A percentile compares a stretch with the other conserved stretches of the same genome.
Conservation (phyloP, 495 filamentous ascomycete genomes). For the Penicillium arizonense region DNA sequence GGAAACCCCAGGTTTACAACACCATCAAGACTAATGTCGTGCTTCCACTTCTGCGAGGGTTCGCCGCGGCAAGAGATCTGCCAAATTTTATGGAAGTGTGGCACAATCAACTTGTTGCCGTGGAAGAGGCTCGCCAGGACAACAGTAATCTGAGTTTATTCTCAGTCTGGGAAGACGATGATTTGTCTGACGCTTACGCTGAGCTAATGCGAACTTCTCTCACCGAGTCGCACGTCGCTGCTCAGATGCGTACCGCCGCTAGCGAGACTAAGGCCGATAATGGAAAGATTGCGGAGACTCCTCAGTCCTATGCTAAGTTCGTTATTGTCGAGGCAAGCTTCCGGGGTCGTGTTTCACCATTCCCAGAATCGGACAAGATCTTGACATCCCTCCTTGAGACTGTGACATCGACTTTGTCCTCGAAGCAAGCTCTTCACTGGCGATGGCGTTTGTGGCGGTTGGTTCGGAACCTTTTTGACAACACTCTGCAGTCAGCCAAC, state of each 20-base stretch:
- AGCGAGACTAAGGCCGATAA: constrained; percentile 25
- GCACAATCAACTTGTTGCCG: constrained; percentile 55
- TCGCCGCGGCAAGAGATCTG: constrained; percentile 63
- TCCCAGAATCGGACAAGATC: constrained; percentile 24
- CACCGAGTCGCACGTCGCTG: constrained; percentile 26
- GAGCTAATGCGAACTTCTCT: constrained; percentile 39
- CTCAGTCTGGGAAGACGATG: constrained; percentile 61
- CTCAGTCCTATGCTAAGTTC: constrained; percentile 37
- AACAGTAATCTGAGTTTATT: constrained; percentile 27
- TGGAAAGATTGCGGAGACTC: constrained; percentile 28
- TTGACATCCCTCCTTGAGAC: constrained; percentile 28
- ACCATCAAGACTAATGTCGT: constrained; percentile 45
- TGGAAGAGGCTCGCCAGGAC: constrained; percentile 38
- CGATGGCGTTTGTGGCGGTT: constrained; percentile 49
- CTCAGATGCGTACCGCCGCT: constrained; percentile 34
- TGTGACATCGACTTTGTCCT: constrained; percentile 30
- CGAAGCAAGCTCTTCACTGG: constrained; percentile 40
- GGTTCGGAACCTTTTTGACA: constrained; percentile 33
- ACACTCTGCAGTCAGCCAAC: constrained; percentile 24
- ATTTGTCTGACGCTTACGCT: constrained; percentile 45
- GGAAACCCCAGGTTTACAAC: constrained; percentile 18
- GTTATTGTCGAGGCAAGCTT: constrained; percentile 39
- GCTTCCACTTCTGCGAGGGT: constrained; percentile 59
- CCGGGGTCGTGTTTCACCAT: constrained; percentile 23
- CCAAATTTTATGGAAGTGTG: constrained; percentile 65